Percentiles rank a stretch among this genome's conserved stretches.
Conservation (phyloP, 148 eudicot species). For the Rhododendron ovatum region DNA sequence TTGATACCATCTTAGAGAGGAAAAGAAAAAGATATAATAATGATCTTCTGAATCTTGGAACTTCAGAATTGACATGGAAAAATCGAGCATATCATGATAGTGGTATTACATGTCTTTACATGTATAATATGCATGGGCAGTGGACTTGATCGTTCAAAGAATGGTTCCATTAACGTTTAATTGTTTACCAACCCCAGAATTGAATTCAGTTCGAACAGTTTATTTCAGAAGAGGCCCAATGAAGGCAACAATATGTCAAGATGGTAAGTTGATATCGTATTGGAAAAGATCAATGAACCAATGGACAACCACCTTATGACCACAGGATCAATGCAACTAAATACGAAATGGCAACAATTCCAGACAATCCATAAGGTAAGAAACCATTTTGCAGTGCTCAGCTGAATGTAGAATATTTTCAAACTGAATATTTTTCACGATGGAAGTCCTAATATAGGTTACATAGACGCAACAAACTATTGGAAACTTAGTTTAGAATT, state of each 20-base stretch:
- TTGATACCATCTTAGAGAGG: not conserved
- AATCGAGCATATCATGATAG: not conserved
- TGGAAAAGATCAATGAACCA: not conserved
- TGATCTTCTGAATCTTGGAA: not conserved
- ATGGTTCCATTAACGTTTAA: not conserved
- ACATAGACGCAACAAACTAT: not conserved
- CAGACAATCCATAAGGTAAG: not conserved
- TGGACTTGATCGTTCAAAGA: not conserved
- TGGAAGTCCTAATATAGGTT: not conserved
- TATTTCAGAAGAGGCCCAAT: not conserved
- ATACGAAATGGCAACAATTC: not conserved
- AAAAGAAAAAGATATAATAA: not conserved
- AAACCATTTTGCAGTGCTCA: not conserved
- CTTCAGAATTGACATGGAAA: not conserved
- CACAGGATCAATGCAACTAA: not conserved
- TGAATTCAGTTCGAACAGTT: not conserved
- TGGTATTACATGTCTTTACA: not conserved
- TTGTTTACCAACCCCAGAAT: not conserved
- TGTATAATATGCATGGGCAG: not conserved
- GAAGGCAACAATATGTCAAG: not conserved
- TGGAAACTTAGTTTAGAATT: not conserved
- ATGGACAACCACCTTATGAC: not conserved
- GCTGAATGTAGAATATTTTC: not conserved
- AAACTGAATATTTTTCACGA: not conserved
- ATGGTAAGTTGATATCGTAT: not conserved